phyloP scores from a whole-genome alignment of 805 yeast species.

The Kurtzmaniella cleridarum region DNA sequence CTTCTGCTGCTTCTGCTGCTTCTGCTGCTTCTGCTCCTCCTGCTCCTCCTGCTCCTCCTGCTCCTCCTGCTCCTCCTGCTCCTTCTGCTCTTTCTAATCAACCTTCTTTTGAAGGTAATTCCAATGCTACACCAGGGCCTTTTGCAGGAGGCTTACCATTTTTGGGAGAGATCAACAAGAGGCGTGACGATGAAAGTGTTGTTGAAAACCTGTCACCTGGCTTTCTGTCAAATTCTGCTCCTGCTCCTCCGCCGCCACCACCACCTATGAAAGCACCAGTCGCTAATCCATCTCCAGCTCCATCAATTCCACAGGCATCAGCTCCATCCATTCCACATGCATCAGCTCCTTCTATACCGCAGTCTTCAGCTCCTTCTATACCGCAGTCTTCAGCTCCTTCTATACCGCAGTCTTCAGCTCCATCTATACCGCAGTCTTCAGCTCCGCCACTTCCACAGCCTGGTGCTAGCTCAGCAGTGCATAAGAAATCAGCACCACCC shows the following conservation, averaged over 20 bases:
- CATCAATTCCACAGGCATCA: conserved; percentile 14
- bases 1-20: conserved; percentile 12
- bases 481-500: conserved; percentile 11
- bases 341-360: conserved; percentile 15
- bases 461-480: conserved; percentile 4
- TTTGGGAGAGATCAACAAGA: conserved; percentile 10
- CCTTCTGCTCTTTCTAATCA: conserved; percentile 6
- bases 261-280: conserved; percentile 6
- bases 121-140: conserved; percentile 12
- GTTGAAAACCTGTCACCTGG: conserved; percentile 9
- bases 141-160: conserved; percentile 7
- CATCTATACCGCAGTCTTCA: conserved; percentile 14
- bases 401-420: conserved; percentile 13
- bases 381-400: conserved; percentile 19
- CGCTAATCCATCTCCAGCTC: conserved; percentile 12
- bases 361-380: conserved; percentile 16
- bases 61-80: conserved; percentile 13
- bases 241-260: conserved; percentile 20
- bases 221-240: conserved; percentile 7
- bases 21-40: conserved; percentile 5
- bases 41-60: conserved; percentile 7
- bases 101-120: background rate
- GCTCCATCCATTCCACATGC: conserved; percentile 16
- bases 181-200: conserved; percentile 9
- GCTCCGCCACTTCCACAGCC: conserved; percentile 10